phyloP scores from a whole-genome alignment of 768 basidiomycete species.

The Macrolepiota fuliginosa region DNA sequence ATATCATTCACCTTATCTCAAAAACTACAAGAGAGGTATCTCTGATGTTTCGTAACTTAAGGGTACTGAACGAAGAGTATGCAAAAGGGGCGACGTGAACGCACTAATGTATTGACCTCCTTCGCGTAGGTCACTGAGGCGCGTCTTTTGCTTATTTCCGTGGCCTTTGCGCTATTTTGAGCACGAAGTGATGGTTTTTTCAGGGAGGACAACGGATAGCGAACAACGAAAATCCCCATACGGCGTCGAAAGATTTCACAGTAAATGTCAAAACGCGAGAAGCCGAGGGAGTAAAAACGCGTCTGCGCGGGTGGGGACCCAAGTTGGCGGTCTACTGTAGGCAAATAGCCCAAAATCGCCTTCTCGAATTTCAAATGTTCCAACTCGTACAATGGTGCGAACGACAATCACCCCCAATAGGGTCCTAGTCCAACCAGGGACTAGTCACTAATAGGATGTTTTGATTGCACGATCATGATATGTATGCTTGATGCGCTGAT shows the following conservation, averaged over 20 bases:
- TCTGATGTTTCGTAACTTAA: neutral
- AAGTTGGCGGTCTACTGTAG: neutral
- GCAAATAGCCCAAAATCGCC: neutral
- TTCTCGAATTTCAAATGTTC: neutral
- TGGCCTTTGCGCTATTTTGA: neutral
- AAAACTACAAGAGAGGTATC: neutral
- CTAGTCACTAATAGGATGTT: neutral
- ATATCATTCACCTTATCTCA: conserved; percentile 3
- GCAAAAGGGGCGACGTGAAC: neutral
- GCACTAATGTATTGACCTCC: neutral
- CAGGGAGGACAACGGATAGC: too few species aligned
- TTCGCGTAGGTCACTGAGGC: neutral
- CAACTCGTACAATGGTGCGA: neutral
- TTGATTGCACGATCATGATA: neutral
- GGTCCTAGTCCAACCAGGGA: neutral
- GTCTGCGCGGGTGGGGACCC: neutral
- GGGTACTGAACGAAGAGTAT: neutral
- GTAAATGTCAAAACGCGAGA: neutral
- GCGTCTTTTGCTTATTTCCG: conserved; percentile 2
- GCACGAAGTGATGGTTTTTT: neutral
- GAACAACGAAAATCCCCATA: neutral
- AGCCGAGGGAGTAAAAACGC: neutral
- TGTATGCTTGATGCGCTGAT: neutral
- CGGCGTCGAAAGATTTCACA: neutral
- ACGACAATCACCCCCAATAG: neutral